Conservation (phyloP, 768 basidiomycete species). For the Fomitopsis serialis region DNA sequence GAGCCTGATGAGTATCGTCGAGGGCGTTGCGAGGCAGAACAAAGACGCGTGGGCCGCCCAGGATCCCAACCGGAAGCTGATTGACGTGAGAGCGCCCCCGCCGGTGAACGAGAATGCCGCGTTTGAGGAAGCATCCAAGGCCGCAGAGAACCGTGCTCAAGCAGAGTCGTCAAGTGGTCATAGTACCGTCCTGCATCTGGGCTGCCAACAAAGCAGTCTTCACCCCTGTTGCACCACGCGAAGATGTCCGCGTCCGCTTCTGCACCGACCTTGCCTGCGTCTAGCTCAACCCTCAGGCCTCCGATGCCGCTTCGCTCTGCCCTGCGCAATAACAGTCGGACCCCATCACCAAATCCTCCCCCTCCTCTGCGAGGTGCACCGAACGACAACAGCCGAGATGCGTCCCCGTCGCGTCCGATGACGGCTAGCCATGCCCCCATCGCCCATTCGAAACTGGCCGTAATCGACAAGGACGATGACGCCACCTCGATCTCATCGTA, state of each 20-base stretch:
- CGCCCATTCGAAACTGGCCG: not conserved
- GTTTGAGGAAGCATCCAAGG: not conserved
- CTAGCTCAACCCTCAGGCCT: conserved; percentile 6
- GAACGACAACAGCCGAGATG: not conserved
- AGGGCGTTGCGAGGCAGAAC: conserved; percentile 45
- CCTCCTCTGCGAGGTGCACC: not conserved
- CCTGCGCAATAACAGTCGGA: conserved; percentile 37
- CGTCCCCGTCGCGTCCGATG: no score
- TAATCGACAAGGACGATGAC: conserved; percentile 26
- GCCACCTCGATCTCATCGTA: conserved; percentile 55
- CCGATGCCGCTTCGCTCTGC: conserved; percentile 59
- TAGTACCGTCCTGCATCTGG: not conserved
- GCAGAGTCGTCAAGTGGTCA: not conserved
- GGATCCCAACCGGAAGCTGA: conserved; percentile 27
- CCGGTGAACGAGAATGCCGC: conserved; percentile 24
- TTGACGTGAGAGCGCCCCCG: conserved; percentile 43
- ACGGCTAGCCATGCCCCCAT: not conserved
- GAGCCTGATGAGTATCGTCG: conserved; percentile 67
- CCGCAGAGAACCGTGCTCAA: not conserved
- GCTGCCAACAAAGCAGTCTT: not conserved
- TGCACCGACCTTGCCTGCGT: conserved; percentile 11
- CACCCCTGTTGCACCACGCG: conserved; percentile 8
- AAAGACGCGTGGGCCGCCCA: conserved; percentile 22
- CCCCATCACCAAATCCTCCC: conserved; percentile 21
- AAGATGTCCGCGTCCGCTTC: conserved; percentile 12